phyloP scores from a whole-genome alignment of 2,329 filamentous ascomycete species.

The Metarhizium robertsii region DNA sequence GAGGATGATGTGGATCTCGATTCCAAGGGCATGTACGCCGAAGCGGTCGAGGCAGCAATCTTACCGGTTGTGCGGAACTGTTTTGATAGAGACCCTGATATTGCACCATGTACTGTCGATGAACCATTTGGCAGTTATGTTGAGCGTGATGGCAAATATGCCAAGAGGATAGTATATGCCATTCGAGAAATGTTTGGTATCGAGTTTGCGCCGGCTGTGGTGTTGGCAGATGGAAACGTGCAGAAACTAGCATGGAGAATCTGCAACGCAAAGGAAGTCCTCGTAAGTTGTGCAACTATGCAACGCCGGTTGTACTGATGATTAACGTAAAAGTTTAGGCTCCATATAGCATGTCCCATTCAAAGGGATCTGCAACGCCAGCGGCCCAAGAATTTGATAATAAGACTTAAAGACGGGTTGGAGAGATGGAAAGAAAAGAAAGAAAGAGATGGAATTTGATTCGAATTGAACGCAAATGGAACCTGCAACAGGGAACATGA shows the following conservation, averaged over 20 bases:
- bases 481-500: neutral
- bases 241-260: constrained; percentile 89
- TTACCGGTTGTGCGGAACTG: constrained; percentile 84
- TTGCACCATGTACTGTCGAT: constrained; percentile 70
- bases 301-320: neutral
- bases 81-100: constrained; percentile 82
- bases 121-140: constrained; percentile 80
- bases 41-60: constrained; percentile 65
- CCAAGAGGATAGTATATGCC: constrained; percentile 83
- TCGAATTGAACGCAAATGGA: neutral
- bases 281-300: constrained; percentile 50
- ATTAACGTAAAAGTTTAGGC: constrained; percentile 34
- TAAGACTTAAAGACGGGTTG: constrained; percentile 10
- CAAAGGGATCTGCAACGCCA: constrained; percentile 54
- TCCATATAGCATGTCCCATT: constrained; percentile 62
- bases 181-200: constrained; percentile 96
- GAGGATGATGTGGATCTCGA: constrained; percentile 59
- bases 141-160: constrained; percentile 81
- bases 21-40: constrained; percentile 51
- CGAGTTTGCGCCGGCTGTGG: constrained; percentile 87
- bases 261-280: constrained; percentile 87
- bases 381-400: constrained; percentile 30
- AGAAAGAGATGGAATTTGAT: neutral
- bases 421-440: neutral
- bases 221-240: constrained; percentile 84